Conservation (phyloP, 202 grass and related monocot genomes). For the Cymbopogon flexuosus region DNA sequence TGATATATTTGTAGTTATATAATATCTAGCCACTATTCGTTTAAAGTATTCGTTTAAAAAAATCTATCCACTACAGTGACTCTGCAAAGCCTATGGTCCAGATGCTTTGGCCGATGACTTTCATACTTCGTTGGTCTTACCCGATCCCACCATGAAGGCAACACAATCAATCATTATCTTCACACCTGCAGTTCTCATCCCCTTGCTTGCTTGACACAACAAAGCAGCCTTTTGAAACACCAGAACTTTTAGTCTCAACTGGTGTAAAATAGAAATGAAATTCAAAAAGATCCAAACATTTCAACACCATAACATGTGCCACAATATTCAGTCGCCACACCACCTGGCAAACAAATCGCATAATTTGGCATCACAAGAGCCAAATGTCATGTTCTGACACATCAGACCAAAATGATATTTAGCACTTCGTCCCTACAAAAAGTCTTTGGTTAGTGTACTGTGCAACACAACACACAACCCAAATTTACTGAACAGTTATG, state of each 20-base stretch:
- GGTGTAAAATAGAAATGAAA: background rate
- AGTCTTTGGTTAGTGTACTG: too few species aligned
- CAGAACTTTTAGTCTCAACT: background rate
- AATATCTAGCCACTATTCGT: background rate
- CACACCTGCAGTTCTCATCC: background rate
- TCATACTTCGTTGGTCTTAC: background rate
- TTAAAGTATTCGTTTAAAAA: too few species aligned
- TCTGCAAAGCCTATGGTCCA: background rate
- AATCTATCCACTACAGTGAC: background rate
- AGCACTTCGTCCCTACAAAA: background rate
- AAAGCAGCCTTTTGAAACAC: background rate
- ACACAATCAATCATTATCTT: background rate
- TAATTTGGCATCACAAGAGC: background rate
- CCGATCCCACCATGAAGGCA: background rate
- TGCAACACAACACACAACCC: too few species aligned
- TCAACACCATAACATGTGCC: background rate
- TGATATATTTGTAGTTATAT: background rate
- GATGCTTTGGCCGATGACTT: background rate
- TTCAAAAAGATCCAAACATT: background rate
- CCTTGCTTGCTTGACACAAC: background rate
- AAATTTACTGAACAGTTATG: slow-evolving; percentile 2
- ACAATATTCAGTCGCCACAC: background rate
- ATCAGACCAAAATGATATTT: background rate
- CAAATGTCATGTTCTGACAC: background rate
- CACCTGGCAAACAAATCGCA: background rate